Base-by-base conservation (phyloP, 2,329 filamentous ascomycete species). In the Trichoderma sp. region DNA sequence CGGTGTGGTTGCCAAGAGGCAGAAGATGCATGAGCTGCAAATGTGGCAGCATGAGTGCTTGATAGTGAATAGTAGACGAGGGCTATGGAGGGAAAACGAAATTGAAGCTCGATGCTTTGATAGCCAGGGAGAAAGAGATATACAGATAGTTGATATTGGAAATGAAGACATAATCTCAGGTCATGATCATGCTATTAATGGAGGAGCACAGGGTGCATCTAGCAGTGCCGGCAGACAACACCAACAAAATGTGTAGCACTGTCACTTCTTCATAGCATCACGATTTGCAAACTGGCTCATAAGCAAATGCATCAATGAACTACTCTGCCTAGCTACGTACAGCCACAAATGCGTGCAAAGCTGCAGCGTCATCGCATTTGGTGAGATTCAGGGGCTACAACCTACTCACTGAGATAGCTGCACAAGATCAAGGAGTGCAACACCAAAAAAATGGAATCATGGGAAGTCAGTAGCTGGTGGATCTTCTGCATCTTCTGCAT, bases 371-470 rank as follows among this genome's bases (percentile, higher is more conserved):
- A 55, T 55, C 11, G 10, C 24, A 1, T 14, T 30, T 30, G 13
- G 4, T 30, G 26, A 16, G 34, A 66, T 58, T 46, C 37, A 66
- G 61, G 61, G 61, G 61, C 37, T 66, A 26, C 8, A 6, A n/a
- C 32, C 26, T 26, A 46, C 39, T 13, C 14, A 51, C 46, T 39
- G 21, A 21, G 18, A 18, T n/a, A 13, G 24, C 26, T 32, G 18
- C 26, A 3, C 1, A 32, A 43, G 4, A 30, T 46, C 13, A 24
- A 43, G 6, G 16, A 24, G 30, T 10, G 1, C 1, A 32, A 55
- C 13, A 30, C 56, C 26, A 34, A 18, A 3, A 3, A 18, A 1
- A 2, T 18, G 18, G 37, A 14, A 49, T 32, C 14, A 26, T n/a
- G 16, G n/a, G 16, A 43, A 3, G 7, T 46, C 37, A 49, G 54